A percentile compares a stretch with the other conserved stretches of the same genome.
These are phyloP conservation scores for Geosmithia morbida DNA, from an alignment of 2,329 filamentous ascomycete species.

Conservation along the genomic window DNA sequence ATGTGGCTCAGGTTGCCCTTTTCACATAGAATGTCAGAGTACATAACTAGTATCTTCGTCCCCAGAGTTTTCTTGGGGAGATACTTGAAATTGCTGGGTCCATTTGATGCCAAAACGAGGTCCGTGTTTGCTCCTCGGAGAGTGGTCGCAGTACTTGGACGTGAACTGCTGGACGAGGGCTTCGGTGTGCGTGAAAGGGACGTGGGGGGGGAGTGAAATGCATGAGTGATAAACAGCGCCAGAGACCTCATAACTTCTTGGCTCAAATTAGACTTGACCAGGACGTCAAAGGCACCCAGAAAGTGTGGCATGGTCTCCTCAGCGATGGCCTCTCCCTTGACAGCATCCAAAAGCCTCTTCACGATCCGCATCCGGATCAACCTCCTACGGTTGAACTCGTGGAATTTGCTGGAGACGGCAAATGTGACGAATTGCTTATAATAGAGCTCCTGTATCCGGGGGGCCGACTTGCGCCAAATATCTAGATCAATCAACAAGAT, in stretches of 20 bases:
- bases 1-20: constrained; percentile 54
- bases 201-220: constrained; percentile 49
- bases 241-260: constrained; percentile 76
- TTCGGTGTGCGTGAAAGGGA: constrained; percentile 38
- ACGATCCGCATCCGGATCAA: constrained; percentile 84
- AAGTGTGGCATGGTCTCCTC: constrained; percentile 62
- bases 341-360: constrained; percentile 75
- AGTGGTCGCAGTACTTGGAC: constrained; percentile 24
- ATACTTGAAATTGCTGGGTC: constrained; percentile 17
- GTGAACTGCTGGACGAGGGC: constrained; percentile 20
- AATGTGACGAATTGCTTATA: constrained; percentile 88
- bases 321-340: constrained; percentile 72
- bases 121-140: constrained; percentile 23
- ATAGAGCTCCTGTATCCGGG: constrained; percentile 72
- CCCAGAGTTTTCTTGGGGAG: constrained; percentile 59
- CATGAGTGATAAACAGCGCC: constrained; percentile 86
- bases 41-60: constrained; percentile 60
- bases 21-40: constrained; percentile 64
- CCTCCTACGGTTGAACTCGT: constrained; percentile 80
- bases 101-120: constrained; percentile 10
- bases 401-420: constrained; percentile 77
- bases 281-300: constrained; percentile 60
- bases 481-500: constrained; percentile 86
- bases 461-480: constrained; percentile 71
- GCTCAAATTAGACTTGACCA: constrained; percentile 69